A percentile compares a stretch with the other conserved stretches of the same genome.
Evolutionary conservation across 2,329 filamentous ascomycete genomes (phyloP).

Genomic region (Microthyrium microscopicum): DNA sequence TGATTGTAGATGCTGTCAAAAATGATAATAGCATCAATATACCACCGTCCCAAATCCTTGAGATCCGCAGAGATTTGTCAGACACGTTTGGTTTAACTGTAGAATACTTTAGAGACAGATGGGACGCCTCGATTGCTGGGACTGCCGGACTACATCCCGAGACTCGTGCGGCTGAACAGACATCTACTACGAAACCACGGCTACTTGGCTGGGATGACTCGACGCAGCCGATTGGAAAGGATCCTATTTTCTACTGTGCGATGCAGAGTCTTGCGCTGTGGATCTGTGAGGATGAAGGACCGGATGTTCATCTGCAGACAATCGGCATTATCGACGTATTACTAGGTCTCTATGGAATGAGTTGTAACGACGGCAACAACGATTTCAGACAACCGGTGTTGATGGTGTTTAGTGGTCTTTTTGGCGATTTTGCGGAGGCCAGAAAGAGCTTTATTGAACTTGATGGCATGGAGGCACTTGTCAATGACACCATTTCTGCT

Average conservation of each 20-base stretch:
- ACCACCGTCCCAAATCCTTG: conserved; percentile 42
- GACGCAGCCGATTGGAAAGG: conserved; percentile 24
- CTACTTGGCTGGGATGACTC: conserved; percentile 41
- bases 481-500: conserved; percentile 1
- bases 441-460: conserved; percentile 6
- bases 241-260: conserved; percentile 43
- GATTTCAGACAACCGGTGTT: conserved; percentile 27
- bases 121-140: conserved; percentile 44
- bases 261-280: conserved; percentile 44
- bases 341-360: conserved; percentile 39
- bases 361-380: conserved; percentile 7
- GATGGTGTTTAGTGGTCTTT: conserved; percentile 42
- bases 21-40: no score
- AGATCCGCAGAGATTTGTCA: conserved; percentile 41
- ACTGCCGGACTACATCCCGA: conserved; percentile 44
- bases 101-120: conserved; percentile 53
- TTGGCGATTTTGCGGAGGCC: conserved; percentile 31
- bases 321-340: conserved; percentile 45
- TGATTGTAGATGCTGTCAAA: no score
- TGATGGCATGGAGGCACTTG: conserved; percentile 5
- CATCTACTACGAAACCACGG: background rate
- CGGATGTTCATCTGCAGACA: conserved; percentile 37
- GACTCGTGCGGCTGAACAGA: conserved; percentile 22
- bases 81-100: conserved; percentile 47
- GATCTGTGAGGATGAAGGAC: conserved; percentile 53